These are phyloP conservation scores for Fusarium haematococcum DNA, from an alignment of 2,329 filamentous ascomycete species.

Conservation along the genomic window DNA sequence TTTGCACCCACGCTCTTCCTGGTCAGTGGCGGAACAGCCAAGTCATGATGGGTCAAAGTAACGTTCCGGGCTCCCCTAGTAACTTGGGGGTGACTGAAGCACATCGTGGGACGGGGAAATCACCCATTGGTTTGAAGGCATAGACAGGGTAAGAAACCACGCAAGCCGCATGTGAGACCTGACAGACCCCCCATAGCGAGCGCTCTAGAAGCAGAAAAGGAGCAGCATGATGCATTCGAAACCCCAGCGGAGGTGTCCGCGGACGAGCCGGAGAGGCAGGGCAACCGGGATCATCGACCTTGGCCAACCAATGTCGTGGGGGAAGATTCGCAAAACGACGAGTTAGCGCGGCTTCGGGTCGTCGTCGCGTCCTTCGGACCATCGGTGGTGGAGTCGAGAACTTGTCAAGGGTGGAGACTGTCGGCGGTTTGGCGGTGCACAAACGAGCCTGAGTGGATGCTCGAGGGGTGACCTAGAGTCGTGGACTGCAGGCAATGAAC, in stretches of 20 bases:
- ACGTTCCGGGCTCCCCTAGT: background rate
- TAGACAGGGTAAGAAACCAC: conserved; percentile 11
- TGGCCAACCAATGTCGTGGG: conserved; percentile 34
- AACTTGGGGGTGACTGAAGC: conserved; percentile 3
- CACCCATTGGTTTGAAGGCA: conserved; percentile 25
- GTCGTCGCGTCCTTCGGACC: conserved; percentile 44
- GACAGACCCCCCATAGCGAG: conserved; percentile 5
- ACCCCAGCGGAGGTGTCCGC: conserved; percentile 30
- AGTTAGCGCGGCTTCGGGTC: conserved; percentile 43
- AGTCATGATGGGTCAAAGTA: background rate
- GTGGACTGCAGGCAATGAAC: conserved; percentile 29
- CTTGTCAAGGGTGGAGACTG: conserved; percentile 31
- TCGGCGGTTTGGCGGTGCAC: conserved; percentile 30
- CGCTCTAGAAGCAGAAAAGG: background rate
- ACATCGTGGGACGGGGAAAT: conserved; percentile 6
- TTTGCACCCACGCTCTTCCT: conserved; percentile 32
- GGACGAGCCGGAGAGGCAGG: conserved; percentile 3
- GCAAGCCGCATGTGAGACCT: conserved; percentile 16
- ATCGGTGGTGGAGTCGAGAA: conserved; percentile 41
- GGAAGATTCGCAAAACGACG: conserved; percentile 14
- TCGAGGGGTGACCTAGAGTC: conserved; percentile 9
- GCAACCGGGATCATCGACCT: conserved; percentile 20
- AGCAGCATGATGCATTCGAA: conserved; percentile 21
- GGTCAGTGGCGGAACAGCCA: conserved; percentile 30
- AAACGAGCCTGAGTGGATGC: conserved; percentile 23